Percentiles rank a stretch among this genome's conserved stretches.
Evolutionary conservation across 2,329 filamentous ascomycete species (phyloP).

Genomic region (Dendrostoma leiphaemia): DNA sequence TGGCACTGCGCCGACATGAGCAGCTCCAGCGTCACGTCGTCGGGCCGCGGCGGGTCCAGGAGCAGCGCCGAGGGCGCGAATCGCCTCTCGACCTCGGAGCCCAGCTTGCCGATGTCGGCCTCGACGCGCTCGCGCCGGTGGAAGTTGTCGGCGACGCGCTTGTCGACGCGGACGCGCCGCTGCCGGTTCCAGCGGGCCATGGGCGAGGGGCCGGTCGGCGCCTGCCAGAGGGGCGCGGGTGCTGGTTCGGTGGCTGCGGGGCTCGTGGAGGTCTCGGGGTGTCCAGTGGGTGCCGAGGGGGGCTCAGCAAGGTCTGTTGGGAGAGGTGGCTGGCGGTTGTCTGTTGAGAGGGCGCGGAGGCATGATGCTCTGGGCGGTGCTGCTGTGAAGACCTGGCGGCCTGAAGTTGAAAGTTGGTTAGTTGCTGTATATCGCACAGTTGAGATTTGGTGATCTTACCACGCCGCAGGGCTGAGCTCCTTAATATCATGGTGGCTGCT

Average conservation of each 20-base stretch:
- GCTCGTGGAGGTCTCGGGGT: not conserved
- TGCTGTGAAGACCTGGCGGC: constrained; percentile 52
- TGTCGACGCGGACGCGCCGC: not conserved
- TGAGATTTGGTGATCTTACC: constrained; percentile 36
- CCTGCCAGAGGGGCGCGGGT: constrained; percentile 20
- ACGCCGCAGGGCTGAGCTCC: constrained; percentile 53
- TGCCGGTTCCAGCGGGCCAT: not conserved
- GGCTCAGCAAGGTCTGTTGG: constrained; percentile 23
- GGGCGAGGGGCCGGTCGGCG: not conserved
- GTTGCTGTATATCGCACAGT: not conserved
- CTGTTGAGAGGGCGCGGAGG: constrained; percentile 36
- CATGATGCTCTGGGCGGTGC: constrained; percentile 38
- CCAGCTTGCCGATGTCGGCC: constrained; percentile 44
- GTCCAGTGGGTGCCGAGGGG: constrained; percentile 19
- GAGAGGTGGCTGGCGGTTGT: constrained; percentile 26
- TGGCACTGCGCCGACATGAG: constrained; percentile 85
- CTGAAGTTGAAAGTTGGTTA: constrained; percentile 34
- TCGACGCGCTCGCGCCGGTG: constrained; percentile 40
- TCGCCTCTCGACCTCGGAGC: constrained; percentile 47
- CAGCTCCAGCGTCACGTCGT: constrained; percentile 85
- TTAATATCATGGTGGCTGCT: constrained; percentile 50
- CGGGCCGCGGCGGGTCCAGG: constrained; percentile 68
- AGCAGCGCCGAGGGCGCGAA: constrained; percentile 69
- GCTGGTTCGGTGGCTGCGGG: constrained; percentile 15
- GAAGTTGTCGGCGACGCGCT: constrained; percentile 31